These are phyloP conservation scores for Hypholoma fasciculare DNA, from an alignment of 768 basidiomycete genomes.

Conservation along the genomic window DNA sequence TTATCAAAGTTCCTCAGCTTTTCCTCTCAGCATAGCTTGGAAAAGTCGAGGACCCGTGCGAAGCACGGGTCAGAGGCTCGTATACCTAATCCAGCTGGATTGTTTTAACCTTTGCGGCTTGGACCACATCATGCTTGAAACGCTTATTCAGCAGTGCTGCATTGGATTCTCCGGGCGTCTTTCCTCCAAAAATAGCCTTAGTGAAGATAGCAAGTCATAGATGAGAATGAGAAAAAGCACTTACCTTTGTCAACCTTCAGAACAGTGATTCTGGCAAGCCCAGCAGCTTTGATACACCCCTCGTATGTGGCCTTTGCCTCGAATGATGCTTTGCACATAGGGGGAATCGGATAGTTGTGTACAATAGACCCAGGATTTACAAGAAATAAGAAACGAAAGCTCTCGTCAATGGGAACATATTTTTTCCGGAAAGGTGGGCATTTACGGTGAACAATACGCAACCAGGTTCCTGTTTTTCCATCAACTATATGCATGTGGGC, in stretches of 20 bases:
- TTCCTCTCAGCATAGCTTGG: too few relatives aligned
- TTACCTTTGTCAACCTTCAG: conserved; percentile 17
- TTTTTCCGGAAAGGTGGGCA: conserved; percentile 5
- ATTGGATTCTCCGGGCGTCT: neutral
- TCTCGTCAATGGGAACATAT: conserved; percentile 7
- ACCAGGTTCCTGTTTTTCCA: neutral
- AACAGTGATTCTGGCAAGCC: conserved; percentile 12
- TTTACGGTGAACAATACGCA: neutral
- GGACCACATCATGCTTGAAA: conserved; percentile 3
- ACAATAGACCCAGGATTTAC: neutral
- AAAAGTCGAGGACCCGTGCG: too few relatives aligned
- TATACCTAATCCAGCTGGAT: neutral
- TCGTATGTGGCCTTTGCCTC: neutral
- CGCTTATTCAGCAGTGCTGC: conserved; percentile 4
- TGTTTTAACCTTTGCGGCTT: neutral
- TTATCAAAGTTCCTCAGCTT: too few relatives aligned
- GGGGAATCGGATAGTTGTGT: conserved; percentile 21
- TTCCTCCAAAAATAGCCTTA: neutral
- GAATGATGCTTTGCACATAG: conserved; percentile 10
- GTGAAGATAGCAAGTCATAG: conserved; percentile 1
- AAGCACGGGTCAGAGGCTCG: too few relatives aligned
- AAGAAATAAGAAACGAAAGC: conserved; percentile 9
- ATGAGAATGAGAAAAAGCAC: conserved; percentile 1
- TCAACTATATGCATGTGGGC: neutral
- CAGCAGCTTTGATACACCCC: conserved; percentile 6